Percentiles rank a stretch among this genome's conserved stretches.
Conservation (phyloP, 2,329 filamentous ascomycete species). For the Didymellaceae sp. region DNA sequence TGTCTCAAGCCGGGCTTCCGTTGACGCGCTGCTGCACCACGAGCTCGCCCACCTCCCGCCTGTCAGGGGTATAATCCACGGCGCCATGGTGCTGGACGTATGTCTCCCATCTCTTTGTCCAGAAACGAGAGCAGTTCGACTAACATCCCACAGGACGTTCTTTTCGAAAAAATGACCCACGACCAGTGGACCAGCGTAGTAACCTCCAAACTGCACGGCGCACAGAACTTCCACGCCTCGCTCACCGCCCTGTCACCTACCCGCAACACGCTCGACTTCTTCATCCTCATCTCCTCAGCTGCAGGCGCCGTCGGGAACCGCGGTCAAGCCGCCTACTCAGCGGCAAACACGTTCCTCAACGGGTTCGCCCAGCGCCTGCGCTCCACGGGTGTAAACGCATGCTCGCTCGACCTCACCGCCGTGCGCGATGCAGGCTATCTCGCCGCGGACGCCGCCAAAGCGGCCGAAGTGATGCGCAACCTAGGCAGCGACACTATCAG, state of each 20-base stretch:
- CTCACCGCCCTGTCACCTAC: not conserved
- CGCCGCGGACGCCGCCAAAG: constrained; percentile 31
- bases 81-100: constrained; percentile 25
- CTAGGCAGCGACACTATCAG: constrained; percentile 35
- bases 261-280: not conserved
- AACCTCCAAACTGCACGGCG: constrained; percentile 20
- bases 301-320: constrained; percentile 25
- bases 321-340: constrained; percentile 34
- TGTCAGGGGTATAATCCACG: constrained; percentile 23
- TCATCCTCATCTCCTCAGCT: constrained; percentile 41
- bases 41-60: constrained; percentile 22
- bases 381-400: constrained; percentile 24
- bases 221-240: constrained; percentile 19
- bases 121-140: no score
- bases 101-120: not conserved
- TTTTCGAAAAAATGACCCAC: constrained; percentile 15
- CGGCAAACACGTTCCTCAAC: constrained; percentile 41
- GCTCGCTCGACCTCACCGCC: constrained; percentile 35
- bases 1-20: constrained; percentile 20
- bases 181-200: constrained; percentile 24
- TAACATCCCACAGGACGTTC: not conserved
- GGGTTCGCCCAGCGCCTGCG: constrained; percentile 30
- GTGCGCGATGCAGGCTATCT: constrained; percentile 37
- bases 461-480: constrained; percentile 33
- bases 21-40: constrained; percentile 16